phyloP scores from a whole-genome alignment of 768 basidiomycete genomes.

The Roridomyces roridus region DNA sequence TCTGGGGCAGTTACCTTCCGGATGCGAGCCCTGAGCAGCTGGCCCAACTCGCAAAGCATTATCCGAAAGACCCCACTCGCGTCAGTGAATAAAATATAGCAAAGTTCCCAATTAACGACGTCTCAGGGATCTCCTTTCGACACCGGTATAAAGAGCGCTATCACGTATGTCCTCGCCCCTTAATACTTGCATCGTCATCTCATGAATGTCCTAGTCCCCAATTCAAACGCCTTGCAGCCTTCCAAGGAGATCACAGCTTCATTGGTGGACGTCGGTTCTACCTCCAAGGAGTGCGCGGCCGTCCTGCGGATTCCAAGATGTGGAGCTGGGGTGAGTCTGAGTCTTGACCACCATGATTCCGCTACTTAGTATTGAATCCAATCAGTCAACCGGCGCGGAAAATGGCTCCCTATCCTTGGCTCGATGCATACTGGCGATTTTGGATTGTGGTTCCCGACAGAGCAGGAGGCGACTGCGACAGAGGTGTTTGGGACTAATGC shows the following conservation, averaged over 20 bases:
- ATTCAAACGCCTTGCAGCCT: conserved; percentile 44
- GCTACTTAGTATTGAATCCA: too few relatives aligned
- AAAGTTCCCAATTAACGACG: too few relatives aligned
- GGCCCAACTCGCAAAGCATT: background rate
- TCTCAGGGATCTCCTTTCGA: conserved; percentile 11
- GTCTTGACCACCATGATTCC: too few relatives aligned
- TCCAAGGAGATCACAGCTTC: conserved; percentile 44
- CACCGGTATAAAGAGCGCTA: background rate
- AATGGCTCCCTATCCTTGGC: conserved; percentile 32
- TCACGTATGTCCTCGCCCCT: background rate
- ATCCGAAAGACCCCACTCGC: background rate
- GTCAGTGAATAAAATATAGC: too few relatives aligned
- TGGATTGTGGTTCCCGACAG: conserved; percentile 11
- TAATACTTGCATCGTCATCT: too few relatives aligned
- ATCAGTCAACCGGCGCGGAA: conserved; percentile 40
- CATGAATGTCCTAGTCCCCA: conserved; percentile 33
- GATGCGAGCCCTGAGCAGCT: background rate
- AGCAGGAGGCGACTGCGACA: background rate
- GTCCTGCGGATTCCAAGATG: conserved; percentile 34
- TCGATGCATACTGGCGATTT: conserved; percentile 25
- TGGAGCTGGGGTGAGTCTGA: conserved; percentile 34
- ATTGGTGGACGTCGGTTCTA: conserved; percentile 41
- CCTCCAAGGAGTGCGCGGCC: conserved; percentile 33
- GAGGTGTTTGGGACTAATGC: background rate
- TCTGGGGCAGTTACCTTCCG: background rate